These are phyloP conservation scores for Yamadazyma takamatsuzukensis DNA, from an alignment of 805 yeast species.

Conservation along the genomic window DNA sequence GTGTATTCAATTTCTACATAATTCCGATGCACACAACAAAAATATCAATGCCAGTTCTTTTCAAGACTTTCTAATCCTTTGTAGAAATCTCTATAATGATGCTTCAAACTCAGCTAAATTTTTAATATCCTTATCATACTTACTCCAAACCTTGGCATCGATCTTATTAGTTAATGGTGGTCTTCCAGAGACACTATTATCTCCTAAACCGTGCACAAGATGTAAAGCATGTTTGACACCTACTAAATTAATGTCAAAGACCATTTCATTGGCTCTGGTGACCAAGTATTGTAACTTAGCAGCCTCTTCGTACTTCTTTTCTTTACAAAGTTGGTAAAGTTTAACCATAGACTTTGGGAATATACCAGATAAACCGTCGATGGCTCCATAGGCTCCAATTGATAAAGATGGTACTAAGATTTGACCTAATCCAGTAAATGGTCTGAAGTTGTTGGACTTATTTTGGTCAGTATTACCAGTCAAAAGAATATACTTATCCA, in stretches of 20 bases:
- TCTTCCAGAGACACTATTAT: slow-evolving; percentile 6
- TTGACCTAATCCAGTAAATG: slow-evolving; percentile 25
- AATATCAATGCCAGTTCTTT: too few relatives aligned
- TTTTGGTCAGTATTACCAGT: slow-evolving; percentile 9
- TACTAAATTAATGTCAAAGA: slow-evolving; percentile 24
- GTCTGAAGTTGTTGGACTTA: slow-evolving; percentile 16
- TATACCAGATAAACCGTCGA: slow-evolving; percentile 22
- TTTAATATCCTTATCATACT: slow-evolving; percentile 6
- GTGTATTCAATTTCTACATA: too few relatives aligned
- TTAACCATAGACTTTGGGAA: slow-evolving; percentile 21
- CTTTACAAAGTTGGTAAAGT: slow-evolving; percentile 12
- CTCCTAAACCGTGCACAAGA: slow-evolving; percentile 19
- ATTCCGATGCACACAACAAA: too few relatives aligned
- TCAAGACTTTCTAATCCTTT: too few relatives aligned
- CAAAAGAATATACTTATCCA: slow-evolving; percentile 18
- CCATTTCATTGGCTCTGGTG: slow-evolving; percentile 22
- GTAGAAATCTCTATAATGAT: slow-evolving; percentile 7
- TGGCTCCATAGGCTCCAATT: slow-evolving; percentile 20
- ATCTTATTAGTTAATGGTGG: slow-evolving; percentile 11
- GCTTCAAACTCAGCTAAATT: slow-evolving; percentile 8
- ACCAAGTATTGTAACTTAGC: slow-evolving; percentile 15
- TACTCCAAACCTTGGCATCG: slow-evolving; percentile 3
- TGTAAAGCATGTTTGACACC: slow-evolving; percentile 26
- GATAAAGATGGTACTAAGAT: slow-evolving; percentile 20
- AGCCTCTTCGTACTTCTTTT: slow-evolving; percentile 14